Percentiles rank a stretch among this genome's conserved stretches.
These are phyloP conservation scores for Aspergillus novofumigatus DNA, from an alignment of 2,329 filamentous ascomycete genomes.

Conservation along the genomic window DNA sequence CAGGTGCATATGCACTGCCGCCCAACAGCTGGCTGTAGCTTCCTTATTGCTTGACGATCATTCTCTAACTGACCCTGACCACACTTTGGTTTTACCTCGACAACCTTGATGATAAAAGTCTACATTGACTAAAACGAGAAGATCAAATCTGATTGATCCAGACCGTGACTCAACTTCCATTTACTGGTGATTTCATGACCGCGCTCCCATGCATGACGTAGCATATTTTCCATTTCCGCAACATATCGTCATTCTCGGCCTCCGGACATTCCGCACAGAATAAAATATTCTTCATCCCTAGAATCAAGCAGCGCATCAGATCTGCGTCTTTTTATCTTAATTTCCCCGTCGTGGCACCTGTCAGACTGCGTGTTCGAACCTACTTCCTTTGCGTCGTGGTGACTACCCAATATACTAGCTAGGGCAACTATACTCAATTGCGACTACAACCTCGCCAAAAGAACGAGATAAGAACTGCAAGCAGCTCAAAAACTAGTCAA, in stretches of 20 bases:
- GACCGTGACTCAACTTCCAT: too few species aligned
- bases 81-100: neutral
- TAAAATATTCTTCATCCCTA: conserved; percentile 7
- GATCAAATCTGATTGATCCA: neutral
- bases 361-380: neutral
- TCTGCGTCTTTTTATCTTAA: conserved; percentile 3
- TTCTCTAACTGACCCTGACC: too few species aligned
- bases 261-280: conserved; percentile 31
- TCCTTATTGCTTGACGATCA: neutral
- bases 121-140: neutral
- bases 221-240: conserved; percentile 13
- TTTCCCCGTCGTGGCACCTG: neutral
- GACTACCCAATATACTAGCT: neutral
- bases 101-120: neutral
- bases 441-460: neutral
- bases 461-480: neutral
- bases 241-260: conserved; percentile 28
- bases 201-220: conserved; percentile 30
- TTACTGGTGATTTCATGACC: conserved; percentile 24
- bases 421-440: neutral
- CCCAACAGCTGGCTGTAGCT: neutral
- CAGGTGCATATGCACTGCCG: neutral
- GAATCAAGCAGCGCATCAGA: neutral
- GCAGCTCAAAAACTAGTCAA: conserved; percentile 7
- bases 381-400: neutral